A percentile compares a stretch with the other conserved stretches of the same genome.
Evolutionary conservation across 495 filamentous ascomycete species (phyloP).

Genomic region (Chaetomium fimeti): DNA sequence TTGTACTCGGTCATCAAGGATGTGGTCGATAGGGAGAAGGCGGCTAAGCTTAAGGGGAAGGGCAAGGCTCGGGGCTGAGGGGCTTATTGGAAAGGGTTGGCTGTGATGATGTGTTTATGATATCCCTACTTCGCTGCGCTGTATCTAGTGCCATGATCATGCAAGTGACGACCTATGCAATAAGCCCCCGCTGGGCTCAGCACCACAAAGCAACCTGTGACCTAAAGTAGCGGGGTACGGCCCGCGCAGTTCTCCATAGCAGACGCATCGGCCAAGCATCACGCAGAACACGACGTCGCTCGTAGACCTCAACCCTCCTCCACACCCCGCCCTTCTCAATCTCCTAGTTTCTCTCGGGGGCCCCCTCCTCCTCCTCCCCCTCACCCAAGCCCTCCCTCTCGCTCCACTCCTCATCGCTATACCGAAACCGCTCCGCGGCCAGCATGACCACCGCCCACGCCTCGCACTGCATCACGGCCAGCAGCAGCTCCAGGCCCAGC

Average conservation of each 20-base stretch:
- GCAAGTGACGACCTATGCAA: constrained; percentile 4
- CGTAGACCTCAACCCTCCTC: background rate
- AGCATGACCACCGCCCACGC: constrained; percentile 36
- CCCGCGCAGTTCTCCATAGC: too few species aligned
- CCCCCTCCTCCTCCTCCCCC: constrained; percentile 2
- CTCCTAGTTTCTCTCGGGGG: background rate
- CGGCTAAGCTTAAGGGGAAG: constrained; percentile 33
- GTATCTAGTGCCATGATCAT: background rate
- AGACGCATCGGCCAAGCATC: too few species aligned
- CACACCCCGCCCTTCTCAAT: background rate
- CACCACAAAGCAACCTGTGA: background rate
- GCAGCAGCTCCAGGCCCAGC: constrained; percentile 36
- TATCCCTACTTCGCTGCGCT: background rate
- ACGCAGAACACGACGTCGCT: background rate
- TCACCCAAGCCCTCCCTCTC: constrained; percentile 20
- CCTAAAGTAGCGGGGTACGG: too few species aligned
- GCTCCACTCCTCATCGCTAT: constrained; percentile 43
- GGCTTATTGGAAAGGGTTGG: background rate
- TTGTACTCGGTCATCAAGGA: constrained; percentile 69
- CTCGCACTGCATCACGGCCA: constrained; percentile 35
- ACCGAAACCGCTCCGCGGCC: constrained; percentile 32
- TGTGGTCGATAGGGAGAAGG: constrained; percentile 61
- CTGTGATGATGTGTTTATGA: background rate
- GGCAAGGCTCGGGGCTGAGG: constrained; percentile 2
- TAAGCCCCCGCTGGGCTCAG: background rate